Evolutionary conservation across 768 basidiomycete genomes (phyloP).

Genomic region (Amanita fuliginea): DNA sequence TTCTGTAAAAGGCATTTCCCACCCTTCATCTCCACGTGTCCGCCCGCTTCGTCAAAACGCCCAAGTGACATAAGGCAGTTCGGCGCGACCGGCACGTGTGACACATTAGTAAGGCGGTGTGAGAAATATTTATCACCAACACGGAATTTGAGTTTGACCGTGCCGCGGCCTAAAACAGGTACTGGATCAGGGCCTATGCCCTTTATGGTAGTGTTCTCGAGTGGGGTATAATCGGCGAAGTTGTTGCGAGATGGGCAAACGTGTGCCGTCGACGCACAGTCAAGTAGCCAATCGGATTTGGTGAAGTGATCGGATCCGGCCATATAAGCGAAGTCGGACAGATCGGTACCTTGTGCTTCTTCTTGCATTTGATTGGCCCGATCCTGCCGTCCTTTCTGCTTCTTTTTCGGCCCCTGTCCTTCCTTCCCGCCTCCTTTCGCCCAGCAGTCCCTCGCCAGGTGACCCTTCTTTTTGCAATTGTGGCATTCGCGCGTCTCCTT

Average conservation of each 20-base stretch:
- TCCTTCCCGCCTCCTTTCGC: too few relatives aligned
- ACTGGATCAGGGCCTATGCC: slow-evolving; percentile 10
- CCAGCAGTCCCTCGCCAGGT: too few relatives aligned
- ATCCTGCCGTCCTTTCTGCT: not conserved
- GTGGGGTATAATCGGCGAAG: slow-evolving; percentile 12
- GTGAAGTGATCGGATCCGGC: not conserved
- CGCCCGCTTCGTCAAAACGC: slow-evolving; percentile 8
- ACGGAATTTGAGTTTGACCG: slow-evolving; percentile 11
- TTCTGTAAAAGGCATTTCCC: not conserved
- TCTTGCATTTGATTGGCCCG: not conserved
- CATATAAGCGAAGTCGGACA: not conserved
- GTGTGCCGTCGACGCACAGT: slow-evolving; percentile 17
- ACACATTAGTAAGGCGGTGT: slow-evolving; percentile 10
- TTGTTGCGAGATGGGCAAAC: slow-evolving; percentile 12
- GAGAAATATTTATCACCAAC: slow-evolving; percentile 10
- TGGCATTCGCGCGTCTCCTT: too few relatives aligned
- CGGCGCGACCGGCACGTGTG: slow-evolving; percentile 12
- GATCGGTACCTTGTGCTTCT: not conserved
- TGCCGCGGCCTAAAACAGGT: slow-evolving; percentile 9
- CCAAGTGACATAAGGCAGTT: slow-evolving; percentile 14
- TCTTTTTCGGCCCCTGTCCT: not conserved
- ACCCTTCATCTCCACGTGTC: not conserved
- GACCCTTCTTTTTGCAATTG: too few relatives aligned
- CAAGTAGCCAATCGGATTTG: slow-evolving; percentile 14
- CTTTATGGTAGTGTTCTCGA: slow-evolving; percentile 8